Evolutionary conservation across 2,329 filamentous ascomycete genomes (phyloP).

Genomic region (Paradendryphiella salina): DNA sequence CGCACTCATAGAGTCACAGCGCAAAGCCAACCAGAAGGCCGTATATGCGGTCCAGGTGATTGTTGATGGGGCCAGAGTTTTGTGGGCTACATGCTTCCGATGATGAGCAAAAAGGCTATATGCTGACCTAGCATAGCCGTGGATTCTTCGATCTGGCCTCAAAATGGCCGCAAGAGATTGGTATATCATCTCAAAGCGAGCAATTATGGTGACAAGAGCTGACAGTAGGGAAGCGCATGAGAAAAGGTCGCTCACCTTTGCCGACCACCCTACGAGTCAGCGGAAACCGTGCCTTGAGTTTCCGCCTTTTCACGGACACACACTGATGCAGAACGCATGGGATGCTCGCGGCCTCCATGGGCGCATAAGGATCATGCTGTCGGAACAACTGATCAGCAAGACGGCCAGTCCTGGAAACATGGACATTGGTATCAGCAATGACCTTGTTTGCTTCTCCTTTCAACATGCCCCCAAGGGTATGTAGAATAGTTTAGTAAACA

Average conservation of each 20-base stretch:
- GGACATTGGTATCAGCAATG: conserved; percentile 67
- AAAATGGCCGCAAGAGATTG: conserved; percentile 41
- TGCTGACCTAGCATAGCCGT: conserved; percentile 32
- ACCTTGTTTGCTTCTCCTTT: conserved; percentile 78
- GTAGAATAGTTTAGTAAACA: conserved; percentile 21
- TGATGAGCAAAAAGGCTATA: conserved; percentile 15
- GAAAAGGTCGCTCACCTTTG: conserved; percentile 23
- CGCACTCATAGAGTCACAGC: conserved; percentile 31
- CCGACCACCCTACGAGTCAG: conserved; percentile 60
- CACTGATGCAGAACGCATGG: conserved; percentile 72
- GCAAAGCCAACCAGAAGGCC: conserved; percentile 30
- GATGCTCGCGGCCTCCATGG: conserved; percentile 70
- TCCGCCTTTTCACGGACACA: conserved; percentile 69
- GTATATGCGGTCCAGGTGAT: conserved; percentile 37
- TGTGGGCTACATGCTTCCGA: conserved; percentile 25
- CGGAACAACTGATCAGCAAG: conserved; percentile 64
- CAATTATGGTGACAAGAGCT: neutral
- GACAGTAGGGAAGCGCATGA: conserved; percentile 27
- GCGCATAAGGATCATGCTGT: conserved; percentile 74
- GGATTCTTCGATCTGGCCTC: conserved; percentile 31
- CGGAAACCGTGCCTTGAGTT: conserved; percentile 62
- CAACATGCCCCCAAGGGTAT: conserved; percentile 79
- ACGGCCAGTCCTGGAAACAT: conserved; percentile 21
- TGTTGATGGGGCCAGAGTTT: conserved; percentile 36
- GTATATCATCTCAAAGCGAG: conserved; percentile 14